Evolutionary conservation across 805 yeast species (phyloP), one percentile per base, ranked within the genome.

Genomic region (Cyberlindnera maclurae): DNA sequence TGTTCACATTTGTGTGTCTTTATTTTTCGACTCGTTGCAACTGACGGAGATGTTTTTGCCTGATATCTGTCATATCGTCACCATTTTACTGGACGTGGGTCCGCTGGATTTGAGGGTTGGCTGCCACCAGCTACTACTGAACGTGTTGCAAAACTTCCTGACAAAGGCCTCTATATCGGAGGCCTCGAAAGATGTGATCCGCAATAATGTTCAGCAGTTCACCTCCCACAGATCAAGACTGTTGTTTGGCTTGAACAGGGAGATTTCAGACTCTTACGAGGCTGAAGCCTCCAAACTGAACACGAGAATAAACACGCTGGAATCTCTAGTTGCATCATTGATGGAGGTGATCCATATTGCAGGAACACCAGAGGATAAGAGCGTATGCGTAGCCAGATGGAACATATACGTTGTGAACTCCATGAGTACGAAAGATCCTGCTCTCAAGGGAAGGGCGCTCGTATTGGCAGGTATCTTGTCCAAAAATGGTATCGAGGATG

Each of bases 391-490:
- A 45, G 63, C 77, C 5, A 70, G 79, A 43, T 84, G 87, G 82
- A 71, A 74, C 43, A 68, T 81, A 28, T 71, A 73, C 47, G 73
- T 81, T 4, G 64, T 79, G 43, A 79, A 76, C 45, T 71, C 83
- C 15, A 78, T 84, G 0, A 77, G 79, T 51, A 62, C 65, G 33
- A 59, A 65, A 4, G 67, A 68, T 18, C 74, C 85, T 0, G 71
- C 79, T 28, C 66, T 83, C 36, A 84, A 82, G 49, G 73, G 76
- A 5, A 67, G 90, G 39, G 84, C 88, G 0, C 62, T 80, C 44
- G 63, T 84, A 45, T 71, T 83, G 5, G 67, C 84, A 13, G 93
- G 95, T 29, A 75, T 81, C 28, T 57, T 86, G 32, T 71, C 85
- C 0, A 74, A 73, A 43, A 60, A 67, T 11, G 87, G 86, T 20